A percentile compares a stretch with the other conserved stretches of the same genome.
phyloP scores from a whole-genome alignment of 2,329 filamentous ascomycete genomes.

The Beauveria pseudobassiana region DNA sequence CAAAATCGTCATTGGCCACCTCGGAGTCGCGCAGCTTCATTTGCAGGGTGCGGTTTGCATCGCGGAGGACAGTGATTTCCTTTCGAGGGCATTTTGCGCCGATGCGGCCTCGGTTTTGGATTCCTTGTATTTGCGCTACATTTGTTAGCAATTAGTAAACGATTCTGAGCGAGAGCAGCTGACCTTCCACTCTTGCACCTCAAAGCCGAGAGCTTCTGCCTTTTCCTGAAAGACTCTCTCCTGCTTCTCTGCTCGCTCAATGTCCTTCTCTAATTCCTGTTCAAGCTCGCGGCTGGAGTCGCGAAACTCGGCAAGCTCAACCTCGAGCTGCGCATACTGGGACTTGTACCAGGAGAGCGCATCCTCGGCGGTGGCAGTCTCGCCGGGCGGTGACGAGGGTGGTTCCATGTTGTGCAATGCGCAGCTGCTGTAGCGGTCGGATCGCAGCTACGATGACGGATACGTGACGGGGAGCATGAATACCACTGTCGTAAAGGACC shows the following conservation, averaged over 20 bases:
- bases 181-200: constrained; percentile 98
- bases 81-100: constrained; percentile 81
- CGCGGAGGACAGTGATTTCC: constrained; percentile 86
- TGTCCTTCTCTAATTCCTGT: constrained; percentile 88
- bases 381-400: constrained; percentile 54
- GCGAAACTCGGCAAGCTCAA: constrained; percentile 89
- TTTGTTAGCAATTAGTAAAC: constrained; percentile 11
- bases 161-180: constrained; percentile 21
- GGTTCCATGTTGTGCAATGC: constrained; percentile 41
- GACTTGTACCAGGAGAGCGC: constrained; percentile 90
- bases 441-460: constrained; percentile 8
- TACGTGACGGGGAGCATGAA: background rate
- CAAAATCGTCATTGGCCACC: constrained; percentile 96
- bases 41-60: constrained; percentile 73
- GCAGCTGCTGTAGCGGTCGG: constrained; percentile 10
- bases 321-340: constrained; percentile 88
- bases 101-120: constrained; percentile 80
- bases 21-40: constrained; percentile 88
- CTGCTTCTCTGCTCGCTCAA: constrained; percentile 90
- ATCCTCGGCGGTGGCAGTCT: constrained; percentile 54
- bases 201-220: constrained; percentile 74
- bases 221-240: constrained; percentile 82
- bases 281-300: constrained; percentile 91
- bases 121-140: constrained; percentile 88
- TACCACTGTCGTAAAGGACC: background rate